Conservation (phyloP, 2,329 filamentous ascomycete species). For the Penicillium frequentans region DNA sequence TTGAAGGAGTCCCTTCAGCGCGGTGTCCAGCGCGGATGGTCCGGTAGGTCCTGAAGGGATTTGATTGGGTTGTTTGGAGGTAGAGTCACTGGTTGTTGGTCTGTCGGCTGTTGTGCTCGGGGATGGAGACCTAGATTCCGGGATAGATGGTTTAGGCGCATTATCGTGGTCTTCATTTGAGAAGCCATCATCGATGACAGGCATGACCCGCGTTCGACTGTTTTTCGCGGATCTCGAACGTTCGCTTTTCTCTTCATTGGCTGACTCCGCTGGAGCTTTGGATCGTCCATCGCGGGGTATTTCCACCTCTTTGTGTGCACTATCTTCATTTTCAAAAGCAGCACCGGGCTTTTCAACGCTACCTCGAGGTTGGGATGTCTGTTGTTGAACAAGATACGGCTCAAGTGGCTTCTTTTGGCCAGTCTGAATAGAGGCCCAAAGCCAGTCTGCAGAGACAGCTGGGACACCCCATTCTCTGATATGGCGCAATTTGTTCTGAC, state of each 20-base stretch:
- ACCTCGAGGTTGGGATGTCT: conserved; percentile 22
- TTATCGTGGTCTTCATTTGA: conserved; percentile 15
- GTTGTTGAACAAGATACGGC: conserved; percentile 43
- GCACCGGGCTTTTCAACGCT: conserved; percentile 19
- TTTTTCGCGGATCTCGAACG: conserved; percentile 2
- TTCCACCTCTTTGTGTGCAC: background rate
- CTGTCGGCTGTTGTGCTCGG: conserved; percentile 13
- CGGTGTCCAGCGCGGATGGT: conserved; percentile 35
- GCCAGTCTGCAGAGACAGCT: conserved; percentile 78
- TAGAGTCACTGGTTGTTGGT: conserved; percentile 7
- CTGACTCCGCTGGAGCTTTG: background rate
- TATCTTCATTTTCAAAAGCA: conserved; percentile 21
- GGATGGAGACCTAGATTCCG: conserved; percentile 26
- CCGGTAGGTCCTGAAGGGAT: conserved; percentile 15
- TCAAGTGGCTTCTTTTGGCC: conserved; percentile 51
- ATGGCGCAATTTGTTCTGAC: conserved; percentile 74
- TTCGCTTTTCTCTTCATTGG: background rate
- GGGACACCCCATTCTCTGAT: conserved; percentile 75
- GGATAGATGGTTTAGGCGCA: conserved; percentile 18
- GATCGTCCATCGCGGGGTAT: background rate
- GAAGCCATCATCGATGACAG: conserved; percentile 19
- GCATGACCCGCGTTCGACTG: conserved; percentile 7
- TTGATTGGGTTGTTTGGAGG: conserved; percentile 16
- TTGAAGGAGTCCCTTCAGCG: conserved; percentile 43
- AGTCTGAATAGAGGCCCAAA: conserved; percentile 73